Percentiles rank a stretch among this genome's conserved stretches.
These are phyloP conservation scores for Anisogramma anomala DNA, from an alignment of 2,329 filamentous ascomycete genomes.

Conservation along the genomic window DNA sequence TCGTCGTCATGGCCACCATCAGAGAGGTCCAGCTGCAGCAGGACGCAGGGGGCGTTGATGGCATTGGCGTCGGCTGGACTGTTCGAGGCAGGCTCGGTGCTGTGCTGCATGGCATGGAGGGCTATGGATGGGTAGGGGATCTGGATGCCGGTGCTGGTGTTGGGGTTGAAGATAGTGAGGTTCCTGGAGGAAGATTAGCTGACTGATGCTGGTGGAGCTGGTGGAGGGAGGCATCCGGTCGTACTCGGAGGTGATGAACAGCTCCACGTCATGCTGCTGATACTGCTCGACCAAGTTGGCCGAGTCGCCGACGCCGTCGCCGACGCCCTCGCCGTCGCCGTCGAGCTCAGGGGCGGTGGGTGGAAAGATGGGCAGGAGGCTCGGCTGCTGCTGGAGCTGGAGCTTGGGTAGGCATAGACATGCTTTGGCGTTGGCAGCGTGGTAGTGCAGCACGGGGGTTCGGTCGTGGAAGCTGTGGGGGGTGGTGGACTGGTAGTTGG, in stretches of 20 bases:
- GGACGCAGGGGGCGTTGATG: conserved; percentile 37
- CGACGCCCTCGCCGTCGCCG: no score
- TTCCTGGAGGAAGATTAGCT: conserved; percentile 28
- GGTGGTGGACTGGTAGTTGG: conserved; percentile 61
- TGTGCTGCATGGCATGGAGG: conserved; percentile 61
- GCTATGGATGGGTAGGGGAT: conserved; percentile 66
- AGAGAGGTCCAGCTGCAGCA: conserved; percentile 57
- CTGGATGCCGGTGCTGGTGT: conserved; percentile 47
- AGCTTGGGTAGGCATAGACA: conserved; percentile 45
- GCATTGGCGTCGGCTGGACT: conserved; percentile 15
- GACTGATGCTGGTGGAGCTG: not conserved
- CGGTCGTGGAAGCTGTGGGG: conserved; percentile 60
- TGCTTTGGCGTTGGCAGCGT: conserved; percentile 44
- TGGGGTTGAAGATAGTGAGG: conserved; percentile 52
- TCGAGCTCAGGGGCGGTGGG: conserved; percentile 26
- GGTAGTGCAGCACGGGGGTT: conserved; percentile 60
- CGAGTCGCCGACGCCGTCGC: no score
- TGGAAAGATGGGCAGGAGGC: conserved; percentile 46
- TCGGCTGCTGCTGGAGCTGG: conserved; percentile 41
- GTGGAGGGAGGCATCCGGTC: conserved; percentile 14
- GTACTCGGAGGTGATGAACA: conserved; percentile 50
- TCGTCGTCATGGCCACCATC: conserved; percentile 51
- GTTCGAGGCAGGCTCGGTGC: conserved; percentile 20
- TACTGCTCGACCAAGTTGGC: no score
- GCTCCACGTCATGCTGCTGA: conserved; percentile 41